Evolutionary conservation across 1,139 yeast genomes (phyloP).

Genomic region (Yamadazyma dushanensis): DNA sequence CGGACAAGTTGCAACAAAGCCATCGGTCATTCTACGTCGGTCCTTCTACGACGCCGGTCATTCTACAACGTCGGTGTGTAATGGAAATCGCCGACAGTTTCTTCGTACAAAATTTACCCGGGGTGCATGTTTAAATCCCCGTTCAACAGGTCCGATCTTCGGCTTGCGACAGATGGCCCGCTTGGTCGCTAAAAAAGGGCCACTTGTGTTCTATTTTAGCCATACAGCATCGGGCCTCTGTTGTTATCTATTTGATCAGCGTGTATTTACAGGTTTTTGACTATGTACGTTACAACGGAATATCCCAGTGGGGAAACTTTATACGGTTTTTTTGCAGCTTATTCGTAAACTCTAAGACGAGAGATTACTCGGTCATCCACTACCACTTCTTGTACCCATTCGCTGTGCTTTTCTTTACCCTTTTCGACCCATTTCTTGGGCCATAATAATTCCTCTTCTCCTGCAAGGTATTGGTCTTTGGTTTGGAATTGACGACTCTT

Average conservation of each 20-base stretch:
- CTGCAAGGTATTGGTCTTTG: slow-evolving; percentile 55
- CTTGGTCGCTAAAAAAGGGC: background rate
- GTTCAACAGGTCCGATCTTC: background rate
- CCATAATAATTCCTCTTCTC: slow-evolving; percentile 86
- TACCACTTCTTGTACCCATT: slow-evolving; percentile 80
- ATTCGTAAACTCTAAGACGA: slow-evolving; percentile 56
- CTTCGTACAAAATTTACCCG: background rate
- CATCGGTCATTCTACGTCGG: no score
- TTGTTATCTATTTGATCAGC: slow-evolving; percentile 3
- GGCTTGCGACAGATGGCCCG: slow-evolving; percentile 2
- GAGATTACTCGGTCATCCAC: slow-evolving; percentile 67
- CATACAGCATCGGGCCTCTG: slow-evolving; percentile 2
- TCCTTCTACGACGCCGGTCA: no score
- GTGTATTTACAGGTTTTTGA: background rate
- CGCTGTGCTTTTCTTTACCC: slow-evolving; percentile 71
- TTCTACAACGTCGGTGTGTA: no score
- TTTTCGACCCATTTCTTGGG: slow-evolving; percentile 79
- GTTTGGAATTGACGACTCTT: slow-evolving; percentile 55
- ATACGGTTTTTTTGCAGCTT: slow-evolving; percentile 2
- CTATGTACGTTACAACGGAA: no score
- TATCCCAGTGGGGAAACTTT: background rate
- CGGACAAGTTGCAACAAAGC: no score
- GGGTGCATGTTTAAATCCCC: background rate
- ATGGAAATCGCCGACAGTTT: background rate
- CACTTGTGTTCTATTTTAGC: background rate